Evolutionary conservation across 768 basidiomycete species (phyloP).

Genomic region (Tylopilus subfusipes): DNA sequence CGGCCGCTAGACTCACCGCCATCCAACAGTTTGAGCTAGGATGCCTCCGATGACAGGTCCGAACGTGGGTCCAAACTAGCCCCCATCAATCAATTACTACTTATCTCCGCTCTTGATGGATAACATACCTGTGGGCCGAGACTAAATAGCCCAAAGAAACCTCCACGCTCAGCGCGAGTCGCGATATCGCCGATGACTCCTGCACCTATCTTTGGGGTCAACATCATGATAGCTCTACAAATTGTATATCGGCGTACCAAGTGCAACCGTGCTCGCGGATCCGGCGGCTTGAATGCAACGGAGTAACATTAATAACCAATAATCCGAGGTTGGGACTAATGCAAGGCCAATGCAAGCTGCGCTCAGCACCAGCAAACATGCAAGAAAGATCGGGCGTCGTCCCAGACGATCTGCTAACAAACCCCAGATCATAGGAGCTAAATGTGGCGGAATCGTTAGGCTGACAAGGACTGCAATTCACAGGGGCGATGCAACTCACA

Average conservation of each 20-base stretch:
- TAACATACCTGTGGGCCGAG: constrained; percentile 57
- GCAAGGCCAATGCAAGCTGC: constrained; percentile 64
- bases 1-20: constrained; percentile 45
- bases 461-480: neutral
- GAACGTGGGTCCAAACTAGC: constrained; percentile 52
- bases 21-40: constrained; percentile 55
- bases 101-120: neutral
- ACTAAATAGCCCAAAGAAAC: constrained; percentile 65
- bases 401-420: constrained; percentile 65
- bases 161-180: constrained; percentile 66
- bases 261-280: constrained; percentile 72
- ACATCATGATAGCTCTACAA: neutral
- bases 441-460: neutral
- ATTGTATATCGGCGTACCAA: constrained; percentile 41
- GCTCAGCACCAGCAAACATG: constrained; percentile 60
- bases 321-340: constrained; percentile 52
- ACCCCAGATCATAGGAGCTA: constrained; percentile 60
- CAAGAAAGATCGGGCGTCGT: constrained; percentile 58
- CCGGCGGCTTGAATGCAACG: constrained; percentile 78
- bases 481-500: constrained; percentile 30
- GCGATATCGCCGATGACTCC: constrained; percentile 81
- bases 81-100: neutral
- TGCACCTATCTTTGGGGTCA: constrained; percentile 43
- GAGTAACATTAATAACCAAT: constrained; percentile 79
- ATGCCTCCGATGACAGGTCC: constrained; percentile 51